Conservation (phyloP, 495 filamentous ascomycete species). For the Penicilliopsis zonata region DNA sequence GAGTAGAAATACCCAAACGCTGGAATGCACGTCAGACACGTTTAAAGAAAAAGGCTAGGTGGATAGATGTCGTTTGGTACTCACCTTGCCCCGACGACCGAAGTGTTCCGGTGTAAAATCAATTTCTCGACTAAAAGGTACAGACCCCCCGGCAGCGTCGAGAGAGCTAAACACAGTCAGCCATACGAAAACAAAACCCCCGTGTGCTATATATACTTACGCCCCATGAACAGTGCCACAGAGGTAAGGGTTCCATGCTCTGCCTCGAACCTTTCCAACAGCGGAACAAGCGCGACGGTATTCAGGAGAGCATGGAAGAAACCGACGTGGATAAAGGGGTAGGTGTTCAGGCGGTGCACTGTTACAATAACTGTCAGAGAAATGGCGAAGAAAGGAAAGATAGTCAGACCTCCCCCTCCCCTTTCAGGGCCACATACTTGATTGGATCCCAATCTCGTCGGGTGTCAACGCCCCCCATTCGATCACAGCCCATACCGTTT, state of each 20-base stretch:
- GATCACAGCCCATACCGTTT: slow-evolving; percentile 53
- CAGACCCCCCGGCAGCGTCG: slow-evolving; percentile 61
- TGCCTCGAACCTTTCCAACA: slow-evolving; percentile 87
- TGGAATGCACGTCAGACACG: slow-evolving; percentile 16
- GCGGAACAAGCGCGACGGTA: slow-evolving; percentile 61
- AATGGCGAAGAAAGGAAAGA: background rate
- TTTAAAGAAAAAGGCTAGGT: background rate
- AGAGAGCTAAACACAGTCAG: no score
- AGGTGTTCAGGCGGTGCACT: slow-evolving; percentile 89
- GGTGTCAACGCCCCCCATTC: slow-evolving; percentile 73
- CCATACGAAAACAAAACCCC: no score
- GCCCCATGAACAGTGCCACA: slow-evolving; percentile 73
- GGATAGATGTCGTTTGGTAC: no score
- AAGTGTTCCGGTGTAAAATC: slow-evolving; percentile 49
- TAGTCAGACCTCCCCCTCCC: background rate
- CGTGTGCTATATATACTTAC: no score
- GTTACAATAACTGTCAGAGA: background rate
- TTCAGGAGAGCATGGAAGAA: slow-evolving; percentile 76
- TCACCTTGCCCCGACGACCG: slow-evolving; percentile 75
- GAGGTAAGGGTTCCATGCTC: slow-evolving; percentile 86
- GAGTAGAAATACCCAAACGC: slow-evolving; percentile 86
- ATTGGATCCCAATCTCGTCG: slow-evolving; percentile 52
- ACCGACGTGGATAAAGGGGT: slow-evolving; percentile 73
- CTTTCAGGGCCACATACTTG: slow-evolving; percentile 59
- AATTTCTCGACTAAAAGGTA: slow-evolving; percentile 62